Base-by-base conservation (phyloP, 495 filamentous ascomycete species). In the Neohortaea acidophila region DNA sequence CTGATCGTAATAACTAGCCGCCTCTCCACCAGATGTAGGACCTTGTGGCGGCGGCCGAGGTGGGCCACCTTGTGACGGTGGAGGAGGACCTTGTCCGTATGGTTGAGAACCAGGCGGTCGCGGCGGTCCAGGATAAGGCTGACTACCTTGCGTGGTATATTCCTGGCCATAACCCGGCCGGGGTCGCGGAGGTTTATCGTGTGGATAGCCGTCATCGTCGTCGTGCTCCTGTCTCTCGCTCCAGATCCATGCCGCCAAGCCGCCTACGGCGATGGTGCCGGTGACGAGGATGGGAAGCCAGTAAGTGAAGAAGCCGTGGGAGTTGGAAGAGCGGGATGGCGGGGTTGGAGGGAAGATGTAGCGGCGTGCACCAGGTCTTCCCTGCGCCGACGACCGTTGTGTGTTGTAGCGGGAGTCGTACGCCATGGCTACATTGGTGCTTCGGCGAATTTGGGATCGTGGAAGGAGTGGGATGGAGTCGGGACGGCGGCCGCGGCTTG, bases 221-320 rank as follows among this genome's bases (percentile, higher is more conserved):
- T 83, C 79, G 48, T 79, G 66, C 40, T 76, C 77, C 40, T 61
- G 70, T 53, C 82, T 75, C 62, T 89, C 82, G 59, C 79, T 87
- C 85, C 84, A 92, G 21, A 86, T 72, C 86, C 86, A 94, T 17
- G 85, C 83, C 19, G 75, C 85, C 36, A 89, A 62, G 21, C 84
- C 82, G 36, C 80, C 69, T 17, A 85, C 81, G 24, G 85, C 85
- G 47, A 86, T 69, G 34, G 84, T 84, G 24, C 87, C 74, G 27
- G 85, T 93, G 43, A 92, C 53, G 35, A 75, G 76, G 30, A 93
- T 62, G 38, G 85, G 85, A 38, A 87, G 68, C 82, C 84, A 93
- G 60, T 86, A 84, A 51, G 77, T 73, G 54, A 81, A 64, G 36
- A 77, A 70, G 37, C 73, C 72, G 50, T 82, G 77, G 50, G 33